Evolutionary conservation across 345 rosid species (phyloP).

Genomic region (Rhodamnia argentea): DNA sequence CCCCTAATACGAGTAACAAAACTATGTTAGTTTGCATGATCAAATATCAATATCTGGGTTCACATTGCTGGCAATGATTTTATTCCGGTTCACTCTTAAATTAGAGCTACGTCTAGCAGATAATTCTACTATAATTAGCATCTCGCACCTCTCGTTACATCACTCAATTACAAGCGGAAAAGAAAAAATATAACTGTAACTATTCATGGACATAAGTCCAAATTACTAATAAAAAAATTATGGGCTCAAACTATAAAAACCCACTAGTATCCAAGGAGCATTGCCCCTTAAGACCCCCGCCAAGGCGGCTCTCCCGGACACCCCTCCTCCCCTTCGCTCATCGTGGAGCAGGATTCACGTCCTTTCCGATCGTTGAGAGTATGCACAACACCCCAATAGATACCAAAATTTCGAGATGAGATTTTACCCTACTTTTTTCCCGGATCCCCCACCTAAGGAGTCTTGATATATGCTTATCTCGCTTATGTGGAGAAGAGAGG

Average conservation of each 20-base stretch:
- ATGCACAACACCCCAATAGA: neutral
- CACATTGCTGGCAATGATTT: neutral
- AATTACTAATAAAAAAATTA: neutral
- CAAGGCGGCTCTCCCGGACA: neutral
- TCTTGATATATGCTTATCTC: neutral
- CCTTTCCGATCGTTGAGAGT: accelerated
- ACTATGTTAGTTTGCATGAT: neutral
- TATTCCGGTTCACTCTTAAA: neutral
- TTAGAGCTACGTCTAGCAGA: neutral
- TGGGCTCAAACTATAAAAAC: neutral
- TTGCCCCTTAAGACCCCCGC: neutral
- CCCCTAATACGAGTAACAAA: neutral
- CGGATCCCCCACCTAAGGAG: neutral
- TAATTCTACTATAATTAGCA: neutral
- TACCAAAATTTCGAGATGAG: neutral
- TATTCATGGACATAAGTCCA: accelerated
- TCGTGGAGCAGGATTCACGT: neutral
- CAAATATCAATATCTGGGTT: neutral
- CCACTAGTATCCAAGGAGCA: accelerated
- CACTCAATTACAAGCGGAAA: neutral
- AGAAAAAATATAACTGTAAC: neutral
- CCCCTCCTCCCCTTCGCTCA: neutral
- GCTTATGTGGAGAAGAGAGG: neutral
- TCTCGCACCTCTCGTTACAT: neutral
- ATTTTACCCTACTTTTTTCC: neutral